These are phyloP conservation scores for Furcasterigmium sp. DNA, from an alignment of 2,329 filamentous ascomycete species.

Conservation along the genomic window DNA sequence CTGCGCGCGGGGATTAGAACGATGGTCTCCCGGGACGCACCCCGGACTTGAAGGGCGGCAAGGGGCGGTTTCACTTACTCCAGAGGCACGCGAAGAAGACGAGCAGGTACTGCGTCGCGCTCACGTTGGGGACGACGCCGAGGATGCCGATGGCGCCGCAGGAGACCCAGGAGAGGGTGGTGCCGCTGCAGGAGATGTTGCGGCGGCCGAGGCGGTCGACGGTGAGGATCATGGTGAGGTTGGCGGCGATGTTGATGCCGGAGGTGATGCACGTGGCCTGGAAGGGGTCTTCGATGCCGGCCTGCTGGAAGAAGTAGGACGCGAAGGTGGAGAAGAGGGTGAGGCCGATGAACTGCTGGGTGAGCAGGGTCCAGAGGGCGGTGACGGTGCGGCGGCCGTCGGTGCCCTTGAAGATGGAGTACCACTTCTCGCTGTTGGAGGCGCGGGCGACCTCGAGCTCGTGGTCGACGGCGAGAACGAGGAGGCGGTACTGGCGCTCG, in stretches of 20 bases:
- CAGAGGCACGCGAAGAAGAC: slow-evolving; percentile 17
- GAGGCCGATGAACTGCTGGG: slow-evolving; percentile 16
- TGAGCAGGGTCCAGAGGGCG: slow-evolving; percentile 19
- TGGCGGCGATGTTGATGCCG: slow-evolving; percentile 14
- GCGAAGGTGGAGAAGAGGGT: slow-evolving; percentile 16
- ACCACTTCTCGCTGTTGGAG: slow-evolving; percentile 16
- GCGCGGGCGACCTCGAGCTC: slow-evolving; percentile 13
- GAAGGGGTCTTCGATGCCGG: slow-evolving; percentile 20
- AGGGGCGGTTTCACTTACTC: too few species aligned
- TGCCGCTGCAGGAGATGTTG: slow-evolving; percentile 10
- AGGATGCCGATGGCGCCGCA: slow-evolving; percentile 14
- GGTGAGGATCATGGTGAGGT: slow-evolving; percentile 10
- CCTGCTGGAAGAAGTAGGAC: slow-evolving; percentile 27
- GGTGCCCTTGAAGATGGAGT: slow-evolving; percentile 22
- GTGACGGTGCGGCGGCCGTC: slow-evolving; percentile 22
- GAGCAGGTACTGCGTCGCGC: slow-evolving; percentile 11
- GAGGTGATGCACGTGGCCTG: slow-evolving; percentile 15
- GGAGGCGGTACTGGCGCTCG: slow-evolving; percentile 19
- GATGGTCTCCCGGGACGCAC: neutral
- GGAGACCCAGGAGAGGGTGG: slow-evolving; percentile 10
- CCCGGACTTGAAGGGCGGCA: neutral
- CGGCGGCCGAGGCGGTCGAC: slow-evolving; percentile 14
- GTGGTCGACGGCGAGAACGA: slow-evolving; percentile 15
- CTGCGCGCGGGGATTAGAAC: slow-evolving; percentile 3
- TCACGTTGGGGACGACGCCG: slow-evolving; percentile 9